phyloP scores from a whole-genome alignment of 768 basidiomycete genomes.

The Tricholoma hemisulphureum region DNA sequence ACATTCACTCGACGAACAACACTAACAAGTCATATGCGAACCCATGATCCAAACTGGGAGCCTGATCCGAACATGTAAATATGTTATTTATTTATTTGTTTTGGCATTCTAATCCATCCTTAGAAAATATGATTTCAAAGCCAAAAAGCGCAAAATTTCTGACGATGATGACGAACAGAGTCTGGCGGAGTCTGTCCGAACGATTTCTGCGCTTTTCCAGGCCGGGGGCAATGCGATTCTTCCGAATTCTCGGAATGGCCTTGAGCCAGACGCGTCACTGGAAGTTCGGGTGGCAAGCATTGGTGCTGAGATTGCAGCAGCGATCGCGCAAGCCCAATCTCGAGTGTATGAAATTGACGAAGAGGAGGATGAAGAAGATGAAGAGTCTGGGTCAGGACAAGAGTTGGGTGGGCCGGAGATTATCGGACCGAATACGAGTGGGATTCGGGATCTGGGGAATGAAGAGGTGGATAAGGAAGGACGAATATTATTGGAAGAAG shows the following conservation, averaged over 20 bases:
- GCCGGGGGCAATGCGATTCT: constrained; percentile 37
- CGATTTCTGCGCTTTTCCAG: constrained; percentile 70
- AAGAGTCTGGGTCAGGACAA: constrained; percentile 50
- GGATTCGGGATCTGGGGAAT: constrained; percentile 48
- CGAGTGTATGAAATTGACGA: constrained; percentile 54
- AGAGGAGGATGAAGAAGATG: constrained; percentile 48
- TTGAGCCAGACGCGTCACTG: constrained; percentile 45
- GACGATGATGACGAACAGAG: constrained; percentile 59
- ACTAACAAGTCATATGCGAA: constrained; percentile 83
- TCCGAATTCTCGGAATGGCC: constrained; percentile 23
- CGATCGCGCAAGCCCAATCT: constrained; percentile 72
- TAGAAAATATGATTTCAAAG: constrained; percentile 78
- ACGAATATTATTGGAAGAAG: constrained; percentile 42
- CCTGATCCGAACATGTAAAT: constrained; percentile 81
- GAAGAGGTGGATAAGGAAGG: constrained; percentile 26
- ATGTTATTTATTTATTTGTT: constrained; percentile 5
- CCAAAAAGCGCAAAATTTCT: constrained; percentile 58
- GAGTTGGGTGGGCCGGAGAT: constrained; percentile 48
- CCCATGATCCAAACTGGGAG: constrained; percentile 82
- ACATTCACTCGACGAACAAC: constrained; percentile 86
- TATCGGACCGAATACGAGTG: constrained; percentile 61
- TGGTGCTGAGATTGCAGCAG: constrained; percentile 77
- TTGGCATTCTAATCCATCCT: constrained; percentile 12
- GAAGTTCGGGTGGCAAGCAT: constrained; percentile 73
- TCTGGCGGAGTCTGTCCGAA: constrained; percentile 70